Percentiles rank a stretch among this genome's conserved stretches.
These are phyloP conservation scores for Penicillium coprophilum DNA, from an alignment of 495 filamentous ascomycete species.

Conservation along the genomic window DNA sequence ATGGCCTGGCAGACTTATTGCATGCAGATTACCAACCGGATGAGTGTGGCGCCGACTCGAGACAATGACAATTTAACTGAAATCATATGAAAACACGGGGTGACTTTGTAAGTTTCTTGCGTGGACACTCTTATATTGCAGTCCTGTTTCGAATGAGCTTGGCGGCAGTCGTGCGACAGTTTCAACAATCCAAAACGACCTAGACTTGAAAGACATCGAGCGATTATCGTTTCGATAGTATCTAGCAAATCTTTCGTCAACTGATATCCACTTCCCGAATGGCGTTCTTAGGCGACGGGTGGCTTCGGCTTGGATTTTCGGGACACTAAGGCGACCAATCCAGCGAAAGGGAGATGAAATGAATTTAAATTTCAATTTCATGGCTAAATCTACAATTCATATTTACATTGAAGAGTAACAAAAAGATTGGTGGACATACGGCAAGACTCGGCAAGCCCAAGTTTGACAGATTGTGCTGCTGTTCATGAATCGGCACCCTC, in stretches of 20 bases:
- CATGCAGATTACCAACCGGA: too few species aligned
- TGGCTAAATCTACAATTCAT: not conserved
- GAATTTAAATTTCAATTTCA: not conserved
- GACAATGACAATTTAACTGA: not conserved
- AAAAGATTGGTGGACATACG: not conserved
- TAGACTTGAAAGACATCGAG: not conserved
- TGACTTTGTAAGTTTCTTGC: not conserved
- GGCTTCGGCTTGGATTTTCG: not conserved
- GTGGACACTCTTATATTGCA: not conserved
- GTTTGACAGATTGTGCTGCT: not conserved
- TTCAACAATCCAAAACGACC: not conserved
- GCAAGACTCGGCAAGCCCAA: not conserved
- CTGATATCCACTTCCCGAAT: not conserved
- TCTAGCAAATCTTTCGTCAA: not conserved
- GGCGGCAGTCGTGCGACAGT: not conserved
- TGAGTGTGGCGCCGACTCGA: not conserved
- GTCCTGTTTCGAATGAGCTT: not conserved
- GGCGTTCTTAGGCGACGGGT: not conserved
- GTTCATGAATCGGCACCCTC: too few species aligned
- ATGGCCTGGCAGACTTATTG: too few species aligned
- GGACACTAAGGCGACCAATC: not conserved
- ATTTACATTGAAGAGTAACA: conserved; percentile 2
- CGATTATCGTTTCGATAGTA: not conserved
- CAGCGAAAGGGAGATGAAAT: not conserved
- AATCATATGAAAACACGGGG: not conserved